Evolutionary conservation across 169 alveolate species (phyloP).

Genomic region (Hepatocystis sp.): DNA sequence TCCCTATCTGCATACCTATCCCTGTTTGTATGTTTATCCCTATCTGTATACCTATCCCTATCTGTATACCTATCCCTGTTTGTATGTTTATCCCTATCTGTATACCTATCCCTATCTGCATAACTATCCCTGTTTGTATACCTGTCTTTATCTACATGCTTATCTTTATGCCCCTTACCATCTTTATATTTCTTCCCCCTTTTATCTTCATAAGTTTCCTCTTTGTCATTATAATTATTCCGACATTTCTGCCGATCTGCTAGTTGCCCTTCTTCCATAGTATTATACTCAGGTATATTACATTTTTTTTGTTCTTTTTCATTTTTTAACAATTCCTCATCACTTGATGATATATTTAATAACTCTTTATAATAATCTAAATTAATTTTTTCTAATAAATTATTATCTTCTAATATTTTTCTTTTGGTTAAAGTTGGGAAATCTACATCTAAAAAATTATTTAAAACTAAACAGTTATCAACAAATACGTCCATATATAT

Average conservation of each 20-base stretch:
- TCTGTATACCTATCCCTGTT: slow-evolving; percentile 13
- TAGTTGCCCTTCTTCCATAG: too few species aligned
- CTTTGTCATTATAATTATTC: too few species aligned
- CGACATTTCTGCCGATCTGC: too few species aligned
- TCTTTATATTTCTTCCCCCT: not conserved
- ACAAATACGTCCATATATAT: slow-evolving; percentile 97
- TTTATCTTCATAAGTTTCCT: not conserved
- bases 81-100: slow-evolving; percentile 15
- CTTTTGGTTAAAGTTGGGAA: slow-evolving; percentile 95
- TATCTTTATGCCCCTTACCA: not conserved
- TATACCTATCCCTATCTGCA: slow-evolving; percentile 11
- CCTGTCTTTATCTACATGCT: not conserved
- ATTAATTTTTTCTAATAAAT: slow-evolving; percentile 77
- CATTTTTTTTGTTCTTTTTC: not conserved
- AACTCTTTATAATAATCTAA: slow-evolving; percentile 63
- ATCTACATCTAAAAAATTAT: slow-evolving; percentile 92
- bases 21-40: slow-evolving; percentile 1
- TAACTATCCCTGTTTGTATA: not conserved
- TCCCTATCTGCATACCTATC: not conserved
- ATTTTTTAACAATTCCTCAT: slow-evolving; percentile 24
- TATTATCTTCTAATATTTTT: slow-evolving; percentile 89
- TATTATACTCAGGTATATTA: not conserved
- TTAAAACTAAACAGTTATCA: slow-evolving; percentile 93
- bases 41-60: slow-evolving; percentile 14
- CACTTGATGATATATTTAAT: slow-evolving; percentile 29